Conservation (phyloP, 441 rosid genomes). For the Erodium trifolium region DNA sequence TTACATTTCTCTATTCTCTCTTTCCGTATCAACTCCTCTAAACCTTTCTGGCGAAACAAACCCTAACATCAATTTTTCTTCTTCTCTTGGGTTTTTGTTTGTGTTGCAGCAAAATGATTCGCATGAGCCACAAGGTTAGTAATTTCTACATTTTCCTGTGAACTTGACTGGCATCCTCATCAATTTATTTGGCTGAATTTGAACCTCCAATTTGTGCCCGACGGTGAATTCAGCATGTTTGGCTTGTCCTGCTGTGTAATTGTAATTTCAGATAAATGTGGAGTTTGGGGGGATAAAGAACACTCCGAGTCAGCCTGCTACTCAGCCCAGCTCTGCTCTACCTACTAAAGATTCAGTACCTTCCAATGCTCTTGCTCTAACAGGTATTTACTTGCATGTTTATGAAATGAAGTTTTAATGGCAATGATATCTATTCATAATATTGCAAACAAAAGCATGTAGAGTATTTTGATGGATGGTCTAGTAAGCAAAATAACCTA, state of each 20-base stretch:
- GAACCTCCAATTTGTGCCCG: background rate
- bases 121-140: slow-evolving; percentile 75
- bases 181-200: background rate
- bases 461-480: too few relatives aligned
- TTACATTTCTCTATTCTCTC: slow-evolving; percentile 17
- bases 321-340: slow-evolving; percentile 32
- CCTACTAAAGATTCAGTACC: slow-evolving; percentile 25
- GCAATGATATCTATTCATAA: background rate
- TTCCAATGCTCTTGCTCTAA: slow-evolving; percentile 59
- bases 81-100: background rate
- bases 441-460: background rate
- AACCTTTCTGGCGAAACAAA: background rate
- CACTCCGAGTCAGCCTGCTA: slow-evolving; percentile 32
- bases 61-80: slow-evolving; percentile 10
- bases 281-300: slow-evolving; percentile 55
- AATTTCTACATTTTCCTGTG: background rate
- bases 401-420: too few relatives aligned
- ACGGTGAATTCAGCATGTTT: too few relatives aligned
- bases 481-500: too few relatives aligned
- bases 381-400: slow-evolving; percentile 34
- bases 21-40: background rate
- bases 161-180: background rate
- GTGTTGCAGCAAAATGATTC: slow-evolving; percentile 67
- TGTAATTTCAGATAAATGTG: slow-evolving; percentile 40
- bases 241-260: background rate